Conservation (phyloP, 768 basidiomycete species). For the Lentinula lateritia region DNA sequence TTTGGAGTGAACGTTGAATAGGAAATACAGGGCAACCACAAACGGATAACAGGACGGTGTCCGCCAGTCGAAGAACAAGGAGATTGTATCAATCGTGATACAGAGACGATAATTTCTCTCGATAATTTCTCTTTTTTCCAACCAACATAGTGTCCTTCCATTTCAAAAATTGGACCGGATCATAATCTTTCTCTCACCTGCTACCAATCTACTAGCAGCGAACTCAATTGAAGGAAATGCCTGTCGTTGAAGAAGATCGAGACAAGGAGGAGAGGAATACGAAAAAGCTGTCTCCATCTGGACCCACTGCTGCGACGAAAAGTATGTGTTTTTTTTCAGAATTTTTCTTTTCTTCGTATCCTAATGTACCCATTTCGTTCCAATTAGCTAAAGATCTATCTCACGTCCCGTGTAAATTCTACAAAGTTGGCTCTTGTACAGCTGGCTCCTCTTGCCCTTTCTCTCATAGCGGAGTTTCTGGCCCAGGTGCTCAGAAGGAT, state of each 20-base stretch:
- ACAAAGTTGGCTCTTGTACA: slow-evolving; percentile 89
- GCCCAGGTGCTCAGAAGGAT: slow-evolving; percentile 77
- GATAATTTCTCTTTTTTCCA: not conserved
- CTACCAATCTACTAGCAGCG: not conserved
- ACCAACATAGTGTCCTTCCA: not conserved
- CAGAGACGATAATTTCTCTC: not conserved
- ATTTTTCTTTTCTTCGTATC: not conserved
- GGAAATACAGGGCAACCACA: not conserved
- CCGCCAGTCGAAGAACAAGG: not conserved
- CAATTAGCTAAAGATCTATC: slow-evolving; percentile 78
- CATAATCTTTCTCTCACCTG: not conserved
- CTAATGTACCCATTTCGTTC: slow-evolving; percentile 16
- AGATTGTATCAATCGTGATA: not conserved
- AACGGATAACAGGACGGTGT: not conserved
- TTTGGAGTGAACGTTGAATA: not conserved
- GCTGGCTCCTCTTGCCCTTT: slow-evolving; percentile 95
- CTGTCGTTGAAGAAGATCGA: slow-evolving; percentile 1
- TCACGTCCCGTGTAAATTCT: slow-evolving; percentile 98
- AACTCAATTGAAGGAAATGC: not conserved
- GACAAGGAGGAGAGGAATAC: not conserved
- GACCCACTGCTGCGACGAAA: not conserved
- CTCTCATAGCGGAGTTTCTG: slow-evolving; percentile 62
- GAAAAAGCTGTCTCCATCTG: not conserved
- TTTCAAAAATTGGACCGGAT: not conserved
- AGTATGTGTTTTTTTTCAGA: not conserved